phyloP scores from a whole-genome alignment of 257 asterid genomes.

The Verbena officinalis region DNA sequence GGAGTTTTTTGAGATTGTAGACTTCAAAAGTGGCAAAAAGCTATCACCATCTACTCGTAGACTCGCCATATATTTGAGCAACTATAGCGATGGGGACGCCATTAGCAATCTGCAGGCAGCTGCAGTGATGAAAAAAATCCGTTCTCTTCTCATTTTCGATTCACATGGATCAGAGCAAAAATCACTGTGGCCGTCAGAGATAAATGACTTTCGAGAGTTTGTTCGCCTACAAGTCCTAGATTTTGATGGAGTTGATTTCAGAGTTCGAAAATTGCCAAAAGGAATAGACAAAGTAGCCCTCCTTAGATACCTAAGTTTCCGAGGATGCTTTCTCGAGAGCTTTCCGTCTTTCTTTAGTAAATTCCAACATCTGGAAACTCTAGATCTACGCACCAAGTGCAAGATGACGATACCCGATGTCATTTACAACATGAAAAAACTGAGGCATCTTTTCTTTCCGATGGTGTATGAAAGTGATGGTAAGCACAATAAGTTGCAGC shows the following conservation, averaged over 20 bases:
- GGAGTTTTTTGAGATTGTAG: neutral
- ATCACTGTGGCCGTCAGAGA: neutral
- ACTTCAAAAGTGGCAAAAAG: neutral
- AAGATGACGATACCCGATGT: neutral
- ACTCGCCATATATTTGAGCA: constrained; percentile 9
- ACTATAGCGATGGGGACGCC: neutral
- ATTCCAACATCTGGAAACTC: constrained; percentile 20
- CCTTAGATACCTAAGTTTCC: constrained; percentile 35
- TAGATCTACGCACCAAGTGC: constrained; percentile 30
- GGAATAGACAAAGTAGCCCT: neutral
- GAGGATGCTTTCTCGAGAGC: constrained; percentile 15
- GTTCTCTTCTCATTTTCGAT: constrained; percentile 23
- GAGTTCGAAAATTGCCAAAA: neutral
- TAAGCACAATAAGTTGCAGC: constrained; percentile 6
- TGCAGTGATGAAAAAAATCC: neutral
- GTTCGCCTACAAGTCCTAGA: neutral
- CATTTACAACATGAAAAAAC: neutral
- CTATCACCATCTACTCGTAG: neutral
- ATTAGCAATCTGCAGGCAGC: neutral
- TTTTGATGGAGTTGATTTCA: constrained; percentile 17
- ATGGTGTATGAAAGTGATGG: neutral
- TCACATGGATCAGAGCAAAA: neutral
- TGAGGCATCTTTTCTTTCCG: constrained; percentile 34
- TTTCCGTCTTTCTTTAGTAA: constrained; percentile 26
- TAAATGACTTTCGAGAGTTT: neutral